Evolutionary conservation across 1,284 basidiomycete species (phyloP).

Genomic region (Abortiporus biennis): DNA sequence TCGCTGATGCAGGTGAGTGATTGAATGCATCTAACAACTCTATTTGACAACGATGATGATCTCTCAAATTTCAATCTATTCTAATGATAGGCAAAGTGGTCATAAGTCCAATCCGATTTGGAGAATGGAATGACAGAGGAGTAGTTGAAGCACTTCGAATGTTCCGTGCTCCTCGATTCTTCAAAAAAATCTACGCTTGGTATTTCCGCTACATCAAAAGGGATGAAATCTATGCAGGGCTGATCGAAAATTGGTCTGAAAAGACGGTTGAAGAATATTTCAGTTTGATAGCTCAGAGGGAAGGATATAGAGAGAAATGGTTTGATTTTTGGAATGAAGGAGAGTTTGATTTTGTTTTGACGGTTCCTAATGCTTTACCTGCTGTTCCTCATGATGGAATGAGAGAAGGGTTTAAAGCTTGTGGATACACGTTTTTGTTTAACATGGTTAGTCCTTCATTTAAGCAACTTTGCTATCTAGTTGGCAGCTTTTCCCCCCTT

Average conservation of each 20-base stretch:
- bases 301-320: slow-evolving; percentile 42
- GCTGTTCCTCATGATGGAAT: slow-evolving; percentile 43
- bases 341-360: slow-evolving; percentile 53
- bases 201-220: slow-evolving; percentile 27
- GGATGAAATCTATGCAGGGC: slow-evolving; percentile 23
- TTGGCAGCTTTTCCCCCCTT: slow-evolving; percentile 6
- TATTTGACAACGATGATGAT: background rate
- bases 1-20: slow-evolving; percentile 31
- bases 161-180: slow-evolving; percentile 33
- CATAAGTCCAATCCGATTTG: slow-evolving; percentile 25
- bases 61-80: background rate
- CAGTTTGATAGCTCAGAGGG: slow-evolving; percentile 46
- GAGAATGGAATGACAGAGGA: slow-evolving; percentile 45
- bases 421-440: slow-evolving; percentile 42
- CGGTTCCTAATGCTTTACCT: slow-evolving; percentile 52
- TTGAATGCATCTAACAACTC: background rate
- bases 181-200: slow-evolving; percentile 33
- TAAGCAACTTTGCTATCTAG: background rate
- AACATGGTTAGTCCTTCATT: slow-evolving; percentile 44
- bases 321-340: slow-evolving; percentile 20
- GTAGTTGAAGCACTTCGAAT: slow-evolving; percentile 24
- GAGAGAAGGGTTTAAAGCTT: slow-evolving; percentile 22
- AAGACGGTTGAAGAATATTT: slow-evolving; percentile 57
- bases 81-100: slow-evolving; percentile 18
- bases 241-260: slow-evolving; percentile 35